Evolutionary conservation across 441 rosid species (phyloP).

Genomic region (Flueggea neowawraea): DNA sequence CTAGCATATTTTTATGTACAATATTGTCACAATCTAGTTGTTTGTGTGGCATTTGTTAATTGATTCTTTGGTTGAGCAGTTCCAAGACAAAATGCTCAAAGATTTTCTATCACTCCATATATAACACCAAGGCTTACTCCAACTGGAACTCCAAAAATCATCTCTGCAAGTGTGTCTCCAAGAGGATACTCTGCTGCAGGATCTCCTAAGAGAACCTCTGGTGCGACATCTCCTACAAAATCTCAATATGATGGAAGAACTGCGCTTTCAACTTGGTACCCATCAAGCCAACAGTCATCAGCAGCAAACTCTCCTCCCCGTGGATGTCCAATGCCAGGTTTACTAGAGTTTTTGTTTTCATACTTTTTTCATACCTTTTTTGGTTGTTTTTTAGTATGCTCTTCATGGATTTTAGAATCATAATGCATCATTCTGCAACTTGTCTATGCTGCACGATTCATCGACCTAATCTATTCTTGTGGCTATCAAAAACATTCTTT

Average conservation of each 20-base stretch:
- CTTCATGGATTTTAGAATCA: too few relatives aligned
- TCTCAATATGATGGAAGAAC: conserved; percentile 47
- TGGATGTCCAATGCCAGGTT: conserved; percentile 67
- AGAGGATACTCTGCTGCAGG: conserved; percentile 64
- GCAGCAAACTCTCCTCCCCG: conserved; percentile 86
- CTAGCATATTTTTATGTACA: not conserved
- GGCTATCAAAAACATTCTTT: conserved; percentile 7
- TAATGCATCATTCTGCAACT: not conserved
- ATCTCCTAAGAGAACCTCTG: conserved; percentile 64
- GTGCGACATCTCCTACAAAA: conserved; percentile 63
- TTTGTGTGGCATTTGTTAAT: not conserved
- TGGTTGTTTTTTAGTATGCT: too few relatives aligned
- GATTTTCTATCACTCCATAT: conserved; percentile 70
- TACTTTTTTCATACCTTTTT: too few relatives aligned
- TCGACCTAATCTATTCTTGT: conserved; percentile 8
- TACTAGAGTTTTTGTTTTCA: not conserved
- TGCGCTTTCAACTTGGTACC: conserved; percentile 56
- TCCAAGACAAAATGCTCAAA: conserved; percentile 42
- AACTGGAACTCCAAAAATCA: conserved; percentile 68
- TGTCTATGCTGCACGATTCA: not conserved
- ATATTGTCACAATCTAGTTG: not conserved
- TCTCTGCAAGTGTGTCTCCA: conserved; percentile 65
- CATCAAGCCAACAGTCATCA: conserved; percentile 89
- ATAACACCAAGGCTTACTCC: conserved; percentile 82
- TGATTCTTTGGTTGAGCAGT: conserved; percentile 28